Percentiles rank a stretch among this genome's conserved stretches.
phyloP scores from a whole-genome alignment of 2,329 filamentous ascomycete species.

The Diplodia seriata region DNA sequence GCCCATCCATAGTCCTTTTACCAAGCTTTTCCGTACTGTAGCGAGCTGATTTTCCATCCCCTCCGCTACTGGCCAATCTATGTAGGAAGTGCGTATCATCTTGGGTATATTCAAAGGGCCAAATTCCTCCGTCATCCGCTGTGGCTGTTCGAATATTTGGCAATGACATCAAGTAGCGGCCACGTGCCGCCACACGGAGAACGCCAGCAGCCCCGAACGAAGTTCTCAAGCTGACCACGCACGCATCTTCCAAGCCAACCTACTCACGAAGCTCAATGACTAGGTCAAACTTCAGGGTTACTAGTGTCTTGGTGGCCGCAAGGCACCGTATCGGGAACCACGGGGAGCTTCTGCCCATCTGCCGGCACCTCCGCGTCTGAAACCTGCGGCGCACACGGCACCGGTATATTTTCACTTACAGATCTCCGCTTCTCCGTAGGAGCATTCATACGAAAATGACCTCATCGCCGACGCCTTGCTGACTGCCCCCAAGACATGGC shows the following conservation, averaged over 20 bases:
- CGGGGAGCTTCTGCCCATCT: not conserved
- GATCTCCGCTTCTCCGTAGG: not conserved
- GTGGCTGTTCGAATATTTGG: not conserved
- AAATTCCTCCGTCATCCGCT: too few species aligned
- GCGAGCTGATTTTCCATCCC: too few species aligned
- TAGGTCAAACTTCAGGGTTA: not conserved
- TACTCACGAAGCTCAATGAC: not conserved
- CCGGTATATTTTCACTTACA: not conserved
- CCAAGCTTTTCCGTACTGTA: too few species aligned
- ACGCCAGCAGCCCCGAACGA: not conserved
- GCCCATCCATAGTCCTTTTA: too few species aligned
- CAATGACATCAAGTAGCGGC: not conserved
- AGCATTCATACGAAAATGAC: not conserved
- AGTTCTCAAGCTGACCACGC: not conserved
- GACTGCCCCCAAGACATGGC: conserved; percentile 3
- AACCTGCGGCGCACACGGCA: not conserved
- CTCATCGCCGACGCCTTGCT: not conserved
- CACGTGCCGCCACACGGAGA: not conserved
- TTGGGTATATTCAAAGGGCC: too few species aligned
- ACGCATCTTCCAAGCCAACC: not conserved
- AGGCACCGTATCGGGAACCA: not conserved
- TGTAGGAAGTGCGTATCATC: too few species aligned
- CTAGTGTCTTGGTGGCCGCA: not conserved
- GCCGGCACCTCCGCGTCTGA: not conserved
- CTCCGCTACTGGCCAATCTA: too few species aligned